Conservation (phyloP, 2,329 filamentous ascomycete genomes). For the Phaeomoniella chlamydospora region DNA sequence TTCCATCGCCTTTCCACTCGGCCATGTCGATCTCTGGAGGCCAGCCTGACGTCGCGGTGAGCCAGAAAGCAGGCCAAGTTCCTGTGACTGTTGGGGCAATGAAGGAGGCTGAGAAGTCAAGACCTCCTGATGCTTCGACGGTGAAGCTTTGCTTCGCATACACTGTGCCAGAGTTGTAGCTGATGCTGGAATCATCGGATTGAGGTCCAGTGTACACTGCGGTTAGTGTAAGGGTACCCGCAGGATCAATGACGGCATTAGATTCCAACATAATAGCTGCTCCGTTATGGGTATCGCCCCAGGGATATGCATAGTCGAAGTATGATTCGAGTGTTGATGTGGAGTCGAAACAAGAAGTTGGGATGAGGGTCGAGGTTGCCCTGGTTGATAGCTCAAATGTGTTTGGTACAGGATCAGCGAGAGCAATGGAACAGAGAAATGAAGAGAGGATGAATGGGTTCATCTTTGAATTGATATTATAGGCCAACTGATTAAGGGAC, state of each 20-base stretch:
- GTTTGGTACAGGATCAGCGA: no score
- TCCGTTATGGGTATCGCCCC: constrained; percentile 45
- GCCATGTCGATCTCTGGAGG: constrained; percentile 47
- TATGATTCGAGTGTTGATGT: not conserved
- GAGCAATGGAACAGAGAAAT: no score
- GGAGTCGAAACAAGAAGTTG: not conserved
- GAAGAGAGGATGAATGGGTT: no score
- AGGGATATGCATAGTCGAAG: constrained; percentile 23
- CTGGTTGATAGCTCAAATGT: not conserved
- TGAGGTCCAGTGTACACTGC: constrained; percentile 27
- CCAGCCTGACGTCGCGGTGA: constrained; percentile 40
- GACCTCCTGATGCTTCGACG: constrained; percentile 20
- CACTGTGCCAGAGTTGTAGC: constrained; percentile 37
- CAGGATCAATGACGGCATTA: constrained; percentile 26
- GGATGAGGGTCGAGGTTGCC: not conserved
- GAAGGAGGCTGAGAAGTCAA: constrained; percentile 24
- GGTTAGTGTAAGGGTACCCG: constrained; percentile 31
- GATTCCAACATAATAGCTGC: constrained; percentile 37
- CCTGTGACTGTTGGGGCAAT: constrained; percentile 23
- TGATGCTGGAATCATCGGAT: constrained; percentile 24
- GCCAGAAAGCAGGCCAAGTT: constrained; percentile 47
- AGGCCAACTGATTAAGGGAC: no score
- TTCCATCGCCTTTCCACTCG: constrained; percentile 45
- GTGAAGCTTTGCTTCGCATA: constrained; percentile 27
- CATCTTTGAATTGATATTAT: no score